phyloP scores from a whole-genome alignment of 164 flowering plant species.

The grape (Vitis vinifera) region ASM3070453v1 NC_081820.1:14274501-14275000 shows the following conservation, averaged over 20 bases:
- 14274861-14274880: not conserved
- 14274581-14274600: no score
- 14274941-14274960: not conserved
- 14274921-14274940: not conserved
- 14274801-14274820: not conserved
- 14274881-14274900: not conserved
- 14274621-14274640: not conserved
- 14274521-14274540: not conserved
- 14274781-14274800: not conserved
- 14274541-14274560: no score
- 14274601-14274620: not conserved
- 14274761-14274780: not conserved
- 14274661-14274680: not conserved
- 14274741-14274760: not conserved
- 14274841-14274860: not conserved
- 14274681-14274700: not conserved
- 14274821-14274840: not conserved
- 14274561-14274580: no score
- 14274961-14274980: not conserved
- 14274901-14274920: not conserved
- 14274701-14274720: no score
- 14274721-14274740: not conserved
- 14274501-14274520: not conserved
- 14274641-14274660: not conserved
- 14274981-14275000: not conserved